Percentiles rank a stretch among this genome's conserved stretches.
Evolutionary conservation across 116 monocot genomes (phyloP).

Genomic region (Zostera marina): DNA sequence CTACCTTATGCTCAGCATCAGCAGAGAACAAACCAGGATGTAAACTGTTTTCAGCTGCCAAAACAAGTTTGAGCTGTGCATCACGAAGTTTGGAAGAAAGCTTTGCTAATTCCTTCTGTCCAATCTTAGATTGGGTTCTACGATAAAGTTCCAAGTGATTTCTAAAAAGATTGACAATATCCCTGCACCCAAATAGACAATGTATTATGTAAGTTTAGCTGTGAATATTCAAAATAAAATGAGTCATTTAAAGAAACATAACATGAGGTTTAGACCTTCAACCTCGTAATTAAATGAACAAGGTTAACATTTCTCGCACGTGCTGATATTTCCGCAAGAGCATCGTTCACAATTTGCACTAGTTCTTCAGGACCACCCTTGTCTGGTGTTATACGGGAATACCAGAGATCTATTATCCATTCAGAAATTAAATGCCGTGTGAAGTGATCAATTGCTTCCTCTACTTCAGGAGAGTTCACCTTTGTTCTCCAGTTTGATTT

Average conservation of each 20-base stretch:
- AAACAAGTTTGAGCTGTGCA: conserved; percentile 38
- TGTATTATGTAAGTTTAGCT: background rate
- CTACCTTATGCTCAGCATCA: conserved; percentile 87
- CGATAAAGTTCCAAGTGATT: conserved; percentile 78
- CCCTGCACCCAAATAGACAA: conserved; percentile 37
- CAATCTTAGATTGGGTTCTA: conserved; percentile 50
- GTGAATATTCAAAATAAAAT: background rate
- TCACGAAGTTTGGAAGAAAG: conserved; percentile 37
- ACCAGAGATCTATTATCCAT: conserved; percentile 97
- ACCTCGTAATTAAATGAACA: conserved; percentile 84
- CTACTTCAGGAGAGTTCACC: conserved; percentile 72
- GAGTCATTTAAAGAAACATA: background rate
- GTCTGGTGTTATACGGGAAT: conserved; percentile 83
- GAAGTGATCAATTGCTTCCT: conserved; percentile 86
- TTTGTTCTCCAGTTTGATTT: conserved; percentile 73
- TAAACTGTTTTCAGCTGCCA: conserved; percentile 67
- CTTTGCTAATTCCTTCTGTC: conserved; percentile 33
- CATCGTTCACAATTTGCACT: conserved; percentile 58
- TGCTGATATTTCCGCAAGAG: conserved; percentile 68
- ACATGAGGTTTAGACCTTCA: background rate
- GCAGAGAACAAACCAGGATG: conserved; percentile 90
- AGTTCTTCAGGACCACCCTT: conserved; percentile 87
- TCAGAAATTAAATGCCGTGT: conserved; percentile 80
- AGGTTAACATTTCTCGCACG: conserved; percentile 95
- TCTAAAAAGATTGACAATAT: conserved; percentile 62